phyloP scores from a whole-genome alignment of 306 rosid genomes.

The Dalbergia oliveri region DNA sequence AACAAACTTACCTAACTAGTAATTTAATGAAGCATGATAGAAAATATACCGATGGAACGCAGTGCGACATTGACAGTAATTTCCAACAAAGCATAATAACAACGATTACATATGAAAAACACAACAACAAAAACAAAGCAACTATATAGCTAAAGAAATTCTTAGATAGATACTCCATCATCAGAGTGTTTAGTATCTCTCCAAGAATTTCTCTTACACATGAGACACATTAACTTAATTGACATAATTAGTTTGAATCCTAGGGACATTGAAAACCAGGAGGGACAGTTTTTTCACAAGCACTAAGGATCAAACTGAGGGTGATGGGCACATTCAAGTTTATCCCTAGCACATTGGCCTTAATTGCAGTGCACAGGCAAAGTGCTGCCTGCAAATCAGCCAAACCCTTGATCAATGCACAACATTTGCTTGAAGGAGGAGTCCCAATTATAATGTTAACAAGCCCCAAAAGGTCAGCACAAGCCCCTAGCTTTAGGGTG shows the following conservation, averaged over 20 bases:
- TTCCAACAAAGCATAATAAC: background rate
- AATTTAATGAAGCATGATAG: background rate
- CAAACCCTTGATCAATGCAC: conserved; percentile 72
- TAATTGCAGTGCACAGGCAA: conserved; percentile 84
- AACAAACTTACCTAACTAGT: conserved; percentile 47
- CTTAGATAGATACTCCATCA: background rate
- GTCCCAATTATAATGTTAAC: conserved; percentile 54
- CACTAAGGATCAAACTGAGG: conserved; percentile 66
- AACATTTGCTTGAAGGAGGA: conserved; percentile 68
- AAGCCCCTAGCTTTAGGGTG: conserved; percentile 72
- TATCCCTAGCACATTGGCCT: conserved; percentile 78
- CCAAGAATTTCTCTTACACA: background rate
- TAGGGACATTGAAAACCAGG: conserved; percentile 68
- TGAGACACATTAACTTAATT: background rate
- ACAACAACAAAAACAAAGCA: background rate
- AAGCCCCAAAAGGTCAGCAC: conserved; percentile 67
- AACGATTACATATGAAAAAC: background rate
- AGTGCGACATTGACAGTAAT: background rate
- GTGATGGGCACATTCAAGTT: conserved; percentile 71
- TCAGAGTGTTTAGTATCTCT: background rate
- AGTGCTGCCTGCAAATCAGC: conserved; percentile 73
- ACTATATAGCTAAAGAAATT: background rate
- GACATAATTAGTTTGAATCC: background rate
- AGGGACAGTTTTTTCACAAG: conserved; percentile 82
- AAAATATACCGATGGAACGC: background rate